These are phyloP conservation scores for Hypocrella siamensis DNA, from an alignment of 2,329 filamentous ascomycete genomes.

Conservation along the genomic window DNA sequence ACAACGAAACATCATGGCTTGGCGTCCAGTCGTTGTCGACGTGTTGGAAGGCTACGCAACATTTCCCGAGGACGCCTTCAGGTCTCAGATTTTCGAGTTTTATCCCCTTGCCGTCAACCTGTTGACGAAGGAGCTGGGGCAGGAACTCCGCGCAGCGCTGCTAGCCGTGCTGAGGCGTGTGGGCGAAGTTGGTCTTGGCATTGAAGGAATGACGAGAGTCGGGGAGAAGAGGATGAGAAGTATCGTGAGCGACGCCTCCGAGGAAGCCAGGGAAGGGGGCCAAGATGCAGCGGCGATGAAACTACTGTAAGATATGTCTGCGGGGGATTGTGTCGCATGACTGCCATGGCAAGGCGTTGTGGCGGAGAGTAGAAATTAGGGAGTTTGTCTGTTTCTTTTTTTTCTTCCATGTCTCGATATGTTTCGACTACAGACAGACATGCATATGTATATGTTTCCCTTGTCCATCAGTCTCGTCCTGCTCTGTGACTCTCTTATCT, in stretches of 20 bases:
- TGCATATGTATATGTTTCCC: no score
- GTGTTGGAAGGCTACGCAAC: conserved; percentile 84
- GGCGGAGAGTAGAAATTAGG: conserved; percentile 6
- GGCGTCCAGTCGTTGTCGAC: conserved; percentile 92
- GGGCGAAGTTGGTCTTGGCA: conserved; percentile 57
- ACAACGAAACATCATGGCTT: conserved; percentile 91
- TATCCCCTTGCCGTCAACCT: conserved; percentile 77
- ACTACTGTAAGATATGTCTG: conserved; percentile 17
- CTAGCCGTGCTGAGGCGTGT: conserved; percentile 66
- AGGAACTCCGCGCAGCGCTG: conserved; percentile 64
- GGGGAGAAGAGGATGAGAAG: conserved; percentile 23
- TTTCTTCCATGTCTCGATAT: conserved; percentile 4
- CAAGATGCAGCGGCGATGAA: conserved; percentile 18
- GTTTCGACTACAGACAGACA: no score
- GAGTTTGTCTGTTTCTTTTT: conserved; percentile 4
- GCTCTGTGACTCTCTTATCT: background rate
- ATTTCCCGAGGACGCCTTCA: conserved; percentile 69
- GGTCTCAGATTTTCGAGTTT: conserved; percentile 64
- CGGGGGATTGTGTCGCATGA: conserved; percentile 2
- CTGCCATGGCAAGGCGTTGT: conserved; percentile 13
- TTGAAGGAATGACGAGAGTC: conserved; percentile 28
- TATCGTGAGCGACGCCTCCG: conserved; percentile 18
- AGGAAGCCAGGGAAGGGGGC: conserved; percentile 12
- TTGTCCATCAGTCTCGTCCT: background rate
- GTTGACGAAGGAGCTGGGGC: conserved; percentile 63